These are phyloP conservation scores for Plantago major DNA, from an alignment of 257 asterid genomes.

Conservation along the genomic window DNA sequence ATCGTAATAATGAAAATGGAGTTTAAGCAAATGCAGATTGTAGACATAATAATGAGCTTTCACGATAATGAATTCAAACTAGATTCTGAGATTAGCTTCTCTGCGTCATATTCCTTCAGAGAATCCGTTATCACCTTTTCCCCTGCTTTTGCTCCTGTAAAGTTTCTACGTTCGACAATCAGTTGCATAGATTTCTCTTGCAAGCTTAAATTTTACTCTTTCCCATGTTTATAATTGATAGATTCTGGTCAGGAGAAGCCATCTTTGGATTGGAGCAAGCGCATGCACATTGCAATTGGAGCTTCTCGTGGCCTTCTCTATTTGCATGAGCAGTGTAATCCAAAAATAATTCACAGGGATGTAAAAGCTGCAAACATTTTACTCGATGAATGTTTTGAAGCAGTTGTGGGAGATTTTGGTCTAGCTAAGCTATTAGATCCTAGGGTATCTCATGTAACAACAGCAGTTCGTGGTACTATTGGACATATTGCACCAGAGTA, in stretches of 20 bases:
- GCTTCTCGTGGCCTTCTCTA: conserved; percentile 93
- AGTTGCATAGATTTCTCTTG: background rate
- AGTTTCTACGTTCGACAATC: too few species aligned
- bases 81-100: too few species aligned
- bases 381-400: conserved; percentile 84
- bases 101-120: too few species aligned
- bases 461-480: conserved; percentile 91
- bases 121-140: too few species aligned
- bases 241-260: conserved; percentile 68
- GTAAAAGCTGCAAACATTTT: conserved; percentile 93
- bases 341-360: conserved; percentile 85
- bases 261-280: conserved; percentile 80
- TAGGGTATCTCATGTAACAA: conserved; percentile 83
- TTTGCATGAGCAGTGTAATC: conserved; percentile 86
- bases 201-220: background rate
- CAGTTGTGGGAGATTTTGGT: conserved; percentile 94
- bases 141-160: too few species aligned
- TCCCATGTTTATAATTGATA: conserved; percentile 9
- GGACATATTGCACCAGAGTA: conserved; percentile 97
- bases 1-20: too few species aligned
- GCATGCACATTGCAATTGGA: conserved; percentile 71
- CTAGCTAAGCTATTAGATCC: conserved; percentile 91
- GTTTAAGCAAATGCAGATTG: too few species aligned
- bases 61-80: too few species aligned
- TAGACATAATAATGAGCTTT: too few species aligned